phyloP scores from a whole-genome alignment of 2,329 filamentous ascomycete genomes.

The Coleophoma crateriformis region DNA sequence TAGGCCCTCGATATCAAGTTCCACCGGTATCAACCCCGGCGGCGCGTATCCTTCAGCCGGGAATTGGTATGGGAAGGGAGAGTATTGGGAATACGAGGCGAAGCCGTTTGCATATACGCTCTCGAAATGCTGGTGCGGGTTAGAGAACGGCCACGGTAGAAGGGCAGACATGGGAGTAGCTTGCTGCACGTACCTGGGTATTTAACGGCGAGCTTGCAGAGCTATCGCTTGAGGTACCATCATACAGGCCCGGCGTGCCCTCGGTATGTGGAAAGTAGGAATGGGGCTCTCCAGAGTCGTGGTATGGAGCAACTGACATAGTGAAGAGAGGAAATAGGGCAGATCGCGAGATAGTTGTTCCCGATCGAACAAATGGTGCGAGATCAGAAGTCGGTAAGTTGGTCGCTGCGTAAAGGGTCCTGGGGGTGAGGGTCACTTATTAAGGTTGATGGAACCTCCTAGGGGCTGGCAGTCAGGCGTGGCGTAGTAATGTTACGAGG shows the following conservation, averaged over 20 bases:
- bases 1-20: conserved; percentile 26
- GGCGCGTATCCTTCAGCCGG: conserved; percentile 17
- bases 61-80: conserved; percentile 23
- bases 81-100: conserved; percentile 15
- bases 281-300: conserved; percentile 12
- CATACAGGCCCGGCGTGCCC: conserved; percentile 19
- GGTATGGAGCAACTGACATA: conserved; percentile 20
- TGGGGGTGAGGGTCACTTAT: too few relatives aligned
- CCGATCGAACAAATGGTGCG: too few relatives aligned
- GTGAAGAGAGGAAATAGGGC: neutral
- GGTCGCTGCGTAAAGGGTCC: too few relatives aligned
- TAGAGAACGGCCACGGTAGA: neutral
- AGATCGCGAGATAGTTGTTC: too few relatives aligned
- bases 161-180: too few relatives aligned
- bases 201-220: conserved; percentile 25
- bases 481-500: too few relatives aligned
- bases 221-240: conserved; percentile 25
- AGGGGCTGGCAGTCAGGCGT: too few relatives aligned
- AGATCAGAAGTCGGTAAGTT: too few relatives aligned
- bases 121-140: conserved; percentile 15
- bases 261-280: conserved; percentile 17
- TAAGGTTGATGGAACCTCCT: too few relatives aligned
- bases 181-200: conserved; percentile 16
- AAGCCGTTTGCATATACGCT: conserved; percentile 19
- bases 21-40: conserved; percentile 24